Base-by-base conservation (phyloP, 108 stramenopile genomes). In the Fistulifera pelliculosa region DNA sequence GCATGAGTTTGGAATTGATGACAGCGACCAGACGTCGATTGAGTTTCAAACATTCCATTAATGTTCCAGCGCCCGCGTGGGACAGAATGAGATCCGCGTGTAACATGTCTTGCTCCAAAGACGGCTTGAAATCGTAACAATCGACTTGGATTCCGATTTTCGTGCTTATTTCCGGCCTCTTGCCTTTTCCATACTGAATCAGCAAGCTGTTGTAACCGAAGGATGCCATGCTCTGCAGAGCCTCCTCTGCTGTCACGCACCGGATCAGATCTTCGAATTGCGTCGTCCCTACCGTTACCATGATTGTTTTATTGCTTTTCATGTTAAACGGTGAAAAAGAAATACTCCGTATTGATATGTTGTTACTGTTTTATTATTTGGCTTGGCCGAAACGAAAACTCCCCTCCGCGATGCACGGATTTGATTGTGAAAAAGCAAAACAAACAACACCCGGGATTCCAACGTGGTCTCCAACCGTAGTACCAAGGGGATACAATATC, bases 241-340 rank as follows among this genome's bases (percentile, higher is more conserved):
- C 80, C 22, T 63, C 40, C 10, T 69, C 49, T 14, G 74, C 54
- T 44, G 83, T 74, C 19, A 81, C 47, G 14, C 72, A 73, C 49
- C 72, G 17, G 23, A 94, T 60, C 11, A 95, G 72, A 22, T 61
- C 58, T 47, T 95, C 92, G 60, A 97, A 97, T 25, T 60, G 70
- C 22, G 96, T 97, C 3, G 96, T 97, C 23, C 96, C 96, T 7
- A 97, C 96, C 10, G 96, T 95, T 18, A 94, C 94, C 56, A 95
- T 94, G 12, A 93, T 79, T 15, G 58, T 53, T 52, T 35, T 35
- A 3, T 35, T 35, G 31, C 56, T 4, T 13, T n/a, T 54, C 49
- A 50, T 50, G 10, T 40, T 4, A 47, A 38, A 54, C 8, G 31
- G 3, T 3, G 3, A 35, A 35, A 35, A 35, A 3, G 31, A 35